Base-by-base conservation (phyloP, 2,329 filamentous ascomycete genomes). In the Ceratocystis smalleyi region DNA sequence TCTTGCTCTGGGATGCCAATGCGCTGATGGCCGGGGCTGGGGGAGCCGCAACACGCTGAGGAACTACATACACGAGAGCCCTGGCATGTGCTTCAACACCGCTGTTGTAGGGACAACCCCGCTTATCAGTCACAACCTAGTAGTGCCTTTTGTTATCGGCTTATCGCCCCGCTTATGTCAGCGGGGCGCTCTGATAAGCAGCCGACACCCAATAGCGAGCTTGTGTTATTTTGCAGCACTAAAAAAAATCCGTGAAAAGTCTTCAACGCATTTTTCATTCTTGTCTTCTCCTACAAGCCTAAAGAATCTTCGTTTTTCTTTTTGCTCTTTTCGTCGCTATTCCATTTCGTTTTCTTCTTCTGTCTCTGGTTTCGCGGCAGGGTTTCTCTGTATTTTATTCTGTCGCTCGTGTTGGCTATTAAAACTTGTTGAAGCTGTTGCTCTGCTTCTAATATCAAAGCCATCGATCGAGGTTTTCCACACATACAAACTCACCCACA, bases 1-100 rank as follows among this genome's bases (percentile, higher is more conserved):
- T 99, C 10, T 77, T 95, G 70, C 83, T 99, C 5, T 99, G 92
- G 92, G 94, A 99, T 77, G 88, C 91, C 47, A 85, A 80, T 67
- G 75, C 77, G 68, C 68, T 82, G 45, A 72, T 66, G 19, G 17
- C 17, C 15, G 51, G 51, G 15, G 30, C 40, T 19, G 24, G 32
- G 12, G 24, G 24, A 22, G 59, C 24, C 17, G 57, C 62, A 49
- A 40, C 47, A 47, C 32, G 43, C 6, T 30, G 35, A 30, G 22
- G 22, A 7, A 15, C 19, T 43, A 27, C 27, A 4, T 27, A 27
- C 27, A 27, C 3, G 19, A 60, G 30, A n/a, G 19, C n/a, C 5
- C 6, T 49, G 12, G 35, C n/a, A 49, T n/a, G 5, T n/a, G n/a
- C 45, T n/a, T 49, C 17, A 17, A 7, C n/a, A 49, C 45, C 5